Evolutionary conservation across 768 basidiomycete genomes (phyloP), one percentile per base, ranked within the genome.

Genomic region (Leccinum arenicola): DNA sequence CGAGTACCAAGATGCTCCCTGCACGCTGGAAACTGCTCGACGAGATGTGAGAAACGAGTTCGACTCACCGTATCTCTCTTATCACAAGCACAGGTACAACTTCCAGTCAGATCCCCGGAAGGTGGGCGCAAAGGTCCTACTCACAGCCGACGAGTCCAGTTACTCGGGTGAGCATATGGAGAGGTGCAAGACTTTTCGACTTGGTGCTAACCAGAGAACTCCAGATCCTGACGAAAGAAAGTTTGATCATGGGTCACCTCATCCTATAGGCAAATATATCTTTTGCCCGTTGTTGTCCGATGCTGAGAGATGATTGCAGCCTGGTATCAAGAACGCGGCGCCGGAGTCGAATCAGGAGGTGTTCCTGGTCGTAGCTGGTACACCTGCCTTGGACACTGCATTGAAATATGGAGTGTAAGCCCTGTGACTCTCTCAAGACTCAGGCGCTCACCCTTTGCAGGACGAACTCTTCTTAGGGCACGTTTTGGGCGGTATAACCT

Each of bases 251-350:
- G 92, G 91, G 12, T 76, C 69, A 31, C 91, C 92, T 6, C 91
- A 92, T 74, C 93, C 93, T 3, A 82, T 85, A 64, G 89, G 90
- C 86, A 70, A 63, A 77, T 64, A 29, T 48, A 6, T 54, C 15
- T 17, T 45, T 15, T 35, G 10, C 2, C 31, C 27, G 21, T 55
- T 47, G 7, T 31, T 31, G 29, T 50, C 10, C 23, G 38, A 38
- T 50, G 56, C 50, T 66, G 6, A 64, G 23, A 43, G 14, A n/a
- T 35, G 17, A 25, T 40, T 10, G 15, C 61, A 91, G 91, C 93
- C 21, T 95, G 91, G 92, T 93, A 82, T 70, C 91, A 93, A 72
- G 85, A 88, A 62, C 81, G 78, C 3, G 89, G 89, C 17, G 84
- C 86, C 29, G 90, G 90, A 0, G 82, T 84, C 4, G 76, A 82